phyloP scores from a whole-genome alignment of 2,329 filamentous ascomycete genomes.

The Dothideomycetidae sp. region DNA sequence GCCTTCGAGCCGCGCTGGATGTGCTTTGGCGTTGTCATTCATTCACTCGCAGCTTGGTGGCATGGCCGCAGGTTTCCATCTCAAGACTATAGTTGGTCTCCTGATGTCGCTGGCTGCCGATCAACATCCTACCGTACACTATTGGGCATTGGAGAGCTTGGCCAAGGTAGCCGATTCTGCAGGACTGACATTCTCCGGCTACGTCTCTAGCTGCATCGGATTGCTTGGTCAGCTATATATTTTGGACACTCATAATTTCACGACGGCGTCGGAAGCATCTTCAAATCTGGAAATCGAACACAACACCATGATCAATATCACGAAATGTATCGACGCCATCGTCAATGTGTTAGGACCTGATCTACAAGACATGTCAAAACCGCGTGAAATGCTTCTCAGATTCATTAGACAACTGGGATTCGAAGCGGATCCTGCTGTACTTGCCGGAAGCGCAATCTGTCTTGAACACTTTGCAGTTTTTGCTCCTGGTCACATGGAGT shows the following conservation, averaged over 20 bases:
- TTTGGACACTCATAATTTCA: slow-evolving; percentile 78
- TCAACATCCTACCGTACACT: slow-evolving; percentile 87
- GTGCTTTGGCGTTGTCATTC: slow-evolving; percentile 79
- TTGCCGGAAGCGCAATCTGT: slow-evolving; percentile 66
- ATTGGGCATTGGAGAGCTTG: slow-evolving; percentile 85
- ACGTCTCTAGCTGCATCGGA: slow-evolving; percentile 77
- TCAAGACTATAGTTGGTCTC: slow-evolving; percentile 95
- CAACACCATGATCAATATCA: slow-evolving; percentile 67
- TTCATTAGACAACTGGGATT: slow-evolving; percentile 66
- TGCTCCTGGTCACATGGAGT: slow-evolving; percentile 74
- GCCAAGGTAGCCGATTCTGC: slow-evolving; percentile 80
- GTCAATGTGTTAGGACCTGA: slow-evolving; percentile 95
- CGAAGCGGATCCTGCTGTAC: slow-evolving; percentile 56
- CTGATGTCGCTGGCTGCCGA: slow-evolving; percentile 97
- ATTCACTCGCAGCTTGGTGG: slow-evolving; percentile 94
- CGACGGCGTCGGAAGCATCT: slow-evolving; percentile 62
- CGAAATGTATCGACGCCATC: slow-evolving; percentile 81
- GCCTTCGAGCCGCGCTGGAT: slow-evolving; percentile 82
- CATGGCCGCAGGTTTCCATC: slow-evolving; percentile 90
- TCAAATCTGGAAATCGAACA: slow-evolving; percentile 84
- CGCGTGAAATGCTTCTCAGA: slow-evolving; percentile 80
- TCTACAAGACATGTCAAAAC: slow-evolving; percentile 80
- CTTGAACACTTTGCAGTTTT: slow-evolving; percentile 87
- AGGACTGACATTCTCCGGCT: slow-evolving; percentile 79
- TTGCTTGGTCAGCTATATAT: slow-evolving; percentile 91